A percentile compares a stretch with the other conserved stretches of the same genome.
phyloP scores from a whole-genome alignment of 257 asterid species.

The Scutellaria baicalensis region DNA sequence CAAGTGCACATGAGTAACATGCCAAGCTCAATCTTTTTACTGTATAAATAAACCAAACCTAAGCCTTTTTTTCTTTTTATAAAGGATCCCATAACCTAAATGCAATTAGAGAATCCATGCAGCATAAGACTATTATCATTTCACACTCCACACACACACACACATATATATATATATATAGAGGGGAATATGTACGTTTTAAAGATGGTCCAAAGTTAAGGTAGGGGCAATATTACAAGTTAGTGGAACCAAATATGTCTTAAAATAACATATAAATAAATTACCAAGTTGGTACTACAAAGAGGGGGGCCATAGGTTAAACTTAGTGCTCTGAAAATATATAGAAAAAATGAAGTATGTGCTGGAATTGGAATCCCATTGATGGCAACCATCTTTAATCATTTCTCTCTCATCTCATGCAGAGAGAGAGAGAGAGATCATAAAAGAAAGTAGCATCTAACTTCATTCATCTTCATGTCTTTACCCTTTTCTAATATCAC shows the following conservation, averaged over 20 bases:
- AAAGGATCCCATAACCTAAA: background rate
- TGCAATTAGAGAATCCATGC: slow-evolving; percentile 17
- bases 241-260: slow-evolving; percentile 5
- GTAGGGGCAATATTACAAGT: background rate
- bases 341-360: slow-evolving; percentile 13
- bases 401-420: slow-evolving; percentile 27
- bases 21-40: background rate
- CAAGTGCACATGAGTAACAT: background rate
- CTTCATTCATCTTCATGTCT: slow-evolving; percentile 36
- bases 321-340: slow-evolving; percentile 25
- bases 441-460: slow-evolving; percentile 26
- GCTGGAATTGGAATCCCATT: slow-evolving; percentile 39
- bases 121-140: slow-evolving; percentile 6
- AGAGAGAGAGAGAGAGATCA: background rate
- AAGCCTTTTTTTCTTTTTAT: background rate
- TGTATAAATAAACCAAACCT: slow-evolving; percentile 6
- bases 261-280: slow-evolving; percentile 9
- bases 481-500: slow-evolving; percentile 20
- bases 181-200: slow-evolving; percentile 1
- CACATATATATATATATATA: background rate
- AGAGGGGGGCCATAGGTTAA: slow-evolving; percentile 17
- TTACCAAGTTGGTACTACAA: slow-evolving; percentile 13
- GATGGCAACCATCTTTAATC: slow-evolving; percentile 48
- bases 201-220: slow-evolving; percentile 10
- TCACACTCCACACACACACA: background rate